A percentile compares a stretch with the other conserved stretches of the same genome.
These are phyloP conservation scores for Thalassiosira tumida DNA, from an alignment of 352 stramenopile species.

Conservation along the genomic window DNA sequence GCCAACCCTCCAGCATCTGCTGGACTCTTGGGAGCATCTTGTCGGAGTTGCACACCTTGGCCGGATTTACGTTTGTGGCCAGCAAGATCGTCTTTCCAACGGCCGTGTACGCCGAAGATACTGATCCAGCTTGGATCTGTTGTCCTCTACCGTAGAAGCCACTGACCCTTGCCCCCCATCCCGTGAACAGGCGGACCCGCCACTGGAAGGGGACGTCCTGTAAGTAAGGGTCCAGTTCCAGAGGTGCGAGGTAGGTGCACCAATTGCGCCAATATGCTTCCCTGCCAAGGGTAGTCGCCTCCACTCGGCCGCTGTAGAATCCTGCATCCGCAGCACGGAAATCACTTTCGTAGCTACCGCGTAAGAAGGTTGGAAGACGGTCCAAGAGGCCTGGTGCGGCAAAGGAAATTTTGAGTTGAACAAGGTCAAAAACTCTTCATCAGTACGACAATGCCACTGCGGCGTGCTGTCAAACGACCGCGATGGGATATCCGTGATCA, in stretches of 20 bases:
- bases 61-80: slow-evolving; percentile 2
- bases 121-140: not conserved
- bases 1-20: slow-evolving; percentile 5
- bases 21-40: not conserved
- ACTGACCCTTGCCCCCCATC: not conserved
- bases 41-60: not conserved
- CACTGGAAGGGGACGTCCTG: not conserved
- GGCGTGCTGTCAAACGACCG: not conserved
- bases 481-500: slow-evolving; percentile 17
- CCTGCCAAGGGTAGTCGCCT: not conserved
- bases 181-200: not conserved
- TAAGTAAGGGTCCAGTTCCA: not conserved
- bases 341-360: not conserved
- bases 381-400: not conserved
- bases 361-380: not conserved
- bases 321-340: not conserved
- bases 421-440: not conserved
- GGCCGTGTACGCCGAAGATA: slow-evolving; percentile 13
- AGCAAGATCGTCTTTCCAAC: slow-evolving; percentile 30
- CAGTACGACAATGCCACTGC: not conserved
- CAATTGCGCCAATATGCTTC: not conserved
- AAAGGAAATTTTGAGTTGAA: slow-evolving; percentile 7
- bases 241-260: not conserved
- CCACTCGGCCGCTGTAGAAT: not conserved
- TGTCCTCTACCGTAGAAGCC: not conserved